Percentiles rank a stretch among this genome's conserved stretches.
phyloP scores from a whole-genome alignment of 2,329 filamentous ascomycete genomes.

The Polytolypa hystricis region DNA sequence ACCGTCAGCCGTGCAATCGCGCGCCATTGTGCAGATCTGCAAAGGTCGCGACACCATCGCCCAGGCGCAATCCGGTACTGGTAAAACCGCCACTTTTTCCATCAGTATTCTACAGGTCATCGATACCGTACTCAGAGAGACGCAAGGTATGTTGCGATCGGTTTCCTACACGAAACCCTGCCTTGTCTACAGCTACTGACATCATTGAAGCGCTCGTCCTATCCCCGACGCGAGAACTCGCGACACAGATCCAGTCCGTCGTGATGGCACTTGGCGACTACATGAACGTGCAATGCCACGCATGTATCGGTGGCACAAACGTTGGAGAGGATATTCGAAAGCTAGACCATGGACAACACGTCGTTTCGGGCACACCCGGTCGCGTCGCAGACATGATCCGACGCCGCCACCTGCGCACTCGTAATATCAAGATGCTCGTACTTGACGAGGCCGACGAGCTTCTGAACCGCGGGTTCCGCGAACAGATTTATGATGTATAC shows the following conservation, averaged over 20 bases:
- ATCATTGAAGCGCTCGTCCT: slow-evolving; percentile 62
- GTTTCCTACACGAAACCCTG: no score
- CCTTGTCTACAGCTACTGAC: background rate
- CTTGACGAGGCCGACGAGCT: slow-evolving; percentile 68
- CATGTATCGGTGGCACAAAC: slow-evolving; percentile 95
- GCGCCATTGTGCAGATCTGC: slow-evolving; percentile 97
- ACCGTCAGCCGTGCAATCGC: slow-evolving; percentile 92
- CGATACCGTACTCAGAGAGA: slow-evolving; percentile 83
- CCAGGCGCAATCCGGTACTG: slow-evolving; percentile 92
- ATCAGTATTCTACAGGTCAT: slow-evolving; percentile 95
- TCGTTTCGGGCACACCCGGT: slow-evolving; percentile 94
- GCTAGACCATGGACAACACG: slow-evolving; percentile 94
- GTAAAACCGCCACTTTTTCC: slow-evolving; percentile 93
- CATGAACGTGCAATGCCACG: slow-evolving; percentile 99
- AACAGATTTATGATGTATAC: slow-evolving; percentile 99
- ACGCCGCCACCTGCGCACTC: slow-evolving; percentile 59
- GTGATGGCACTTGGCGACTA: slow-evolving; percentile 99
- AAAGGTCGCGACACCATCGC: slow-evolving; percentile 98
- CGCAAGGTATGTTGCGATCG: slow-evolving; percentile 46
- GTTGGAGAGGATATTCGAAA: slow-evolving; percentile 96
- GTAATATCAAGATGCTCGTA: slow-evolving; percentile 68
- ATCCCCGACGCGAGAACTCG: slow-evolving; percentile 90
- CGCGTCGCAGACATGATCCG: slow-evolving; percentile 82
- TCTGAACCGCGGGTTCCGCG: slow-evolving; percentile 87
- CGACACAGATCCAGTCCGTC: slow-evolving; percentile 96